Conservation (phyloP, 2,329 filamentous ascomycete genomes). For the Kalaharituber pfeilii region DNA sequence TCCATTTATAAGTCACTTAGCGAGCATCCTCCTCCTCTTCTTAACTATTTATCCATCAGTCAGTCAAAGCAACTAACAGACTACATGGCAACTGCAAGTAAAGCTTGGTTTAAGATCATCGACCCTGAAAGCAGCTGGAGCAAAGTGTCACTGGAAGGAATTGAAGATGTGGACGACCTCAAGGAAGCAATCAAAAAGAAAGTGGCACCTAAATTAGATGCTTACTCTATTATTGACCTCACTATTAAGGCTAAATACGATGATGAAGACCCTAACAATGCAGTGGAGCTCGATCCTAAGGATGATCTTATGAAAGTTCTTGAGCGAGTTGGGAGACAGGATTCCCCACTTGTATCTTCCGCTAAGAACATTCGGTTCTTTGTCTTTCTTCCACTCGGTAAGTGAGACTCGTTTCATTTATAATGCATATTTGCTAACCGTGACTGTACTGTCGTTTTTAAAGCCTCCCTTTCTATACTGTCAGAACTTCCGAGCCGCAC, state of each 20-base stretch:
- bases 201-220: neutral
- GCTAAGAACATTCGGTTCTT: neutral
- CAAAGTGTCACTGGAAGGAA: neutral
- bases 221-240: neutral
- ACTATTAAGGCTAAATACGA: neutral
- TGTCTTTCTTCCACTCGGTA: neutral
- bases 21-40: no score
- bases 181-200: neutral
- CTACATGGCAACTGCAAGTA: no score
- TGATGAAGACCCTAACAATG: neutral
- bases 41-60: no score
- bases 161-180: neutral
- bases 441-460: no score
- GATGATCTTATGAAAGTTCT: neutral
- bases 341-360: neutral
- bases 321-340: neutral
- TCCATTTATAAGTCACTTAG: no score
- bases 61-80: no score
- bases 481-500: no score
- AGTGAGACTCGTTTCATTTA: neutral
- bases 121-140: neutral
- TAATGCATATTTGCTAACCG: no score
- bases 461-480: no score
- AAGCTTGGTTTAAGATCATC: neutral
- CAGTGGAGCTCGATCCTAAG: neutral